Base-by-base conservation (phyloP, 176 grass and related monocot genomes). In the Saccharum officinarum region DNA sequence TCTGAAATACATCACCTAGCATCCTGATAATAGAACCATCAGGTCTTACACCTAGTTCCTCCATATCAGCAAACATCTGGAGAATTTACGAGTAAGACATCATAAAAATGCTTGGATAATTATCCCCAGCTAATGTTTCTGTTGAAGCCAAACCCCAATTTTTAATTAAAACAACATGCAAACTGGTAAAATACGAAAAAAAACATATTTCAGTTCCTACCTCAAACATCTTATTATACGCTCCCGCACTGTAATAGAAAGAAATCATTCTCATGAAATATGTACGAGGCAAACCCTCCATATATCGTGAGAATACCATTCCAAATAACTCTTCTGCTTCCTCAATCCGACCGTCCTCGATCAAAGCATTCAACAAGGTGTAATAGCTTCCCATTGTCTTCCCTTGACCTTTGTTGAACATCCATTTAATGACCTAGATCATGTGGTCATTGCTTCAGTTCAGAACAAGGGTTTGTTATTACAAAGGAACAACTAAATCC, bases 401-500 rank as follows among this genome's bases (percentile, higher is more conserved):
- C 82, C 97, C 97, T 86, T 99, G 97, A 84, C 97, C 97, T 91
- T 99, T 99, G 78, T 91, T 94, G 73, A 99, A 89, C 97, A 99
- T 96, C 97, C 97, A 99, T 70, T 99, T 99, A 45, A 95, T 91
- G 71, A 99, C 92, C 97, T 99, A 87, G 22, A 84, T 52, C 26
- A 75, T 23, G 37, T 13, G 67, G 50, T 87, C 79, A 90, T 12
- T 67, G 10, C 73, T 5, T 17, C 59, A 23, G 30, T 22, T 61
- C 20, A 69, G 30, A 75, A 75, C 45, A 80, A 87, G 13, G 17
- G 3, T 70, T 57, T 80, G 45, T 47, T 63, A 59, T 9, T 52
- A 14, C 61, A 73, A 47, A 47, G 28, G 37, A 60, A 3, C 15
- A 67, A 17, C 20, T 65, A 78, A 73, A 73, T 76, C 40, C 34